Base-by-base conservation (phyloP, 129 eudicot genomes). In the Deinandra increscens region DNA sequence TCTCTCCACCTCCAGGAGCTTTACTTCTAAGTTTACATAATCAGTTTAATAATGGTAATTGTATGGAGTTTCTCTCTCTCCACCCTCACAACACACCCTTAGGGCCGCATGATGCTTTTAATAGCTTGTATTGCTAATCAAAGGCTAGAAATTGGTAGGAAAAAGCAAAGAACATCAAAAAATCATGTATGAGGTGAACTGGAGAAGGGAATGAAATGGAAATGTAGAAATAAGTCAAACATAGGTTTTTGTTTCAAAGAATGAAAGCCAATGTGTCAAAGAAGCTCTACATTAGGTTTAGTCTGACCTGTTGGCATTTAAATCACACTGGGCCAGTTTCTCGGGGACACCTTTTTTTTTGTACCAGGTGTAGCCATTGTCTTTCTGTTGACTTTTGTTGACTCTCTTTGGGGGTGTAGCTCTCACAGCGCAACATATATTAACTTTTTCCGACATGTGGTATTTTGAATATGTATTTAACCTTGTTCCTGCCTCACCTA, bases 211-310 rank as follows among this genome's bases (percentile, higher is more conserved):
- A 50, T 50, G 11, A 50, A 50, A 50, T 54, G 13, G 60, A 54
- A 45, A 45, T 45, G 51, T 45, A 46, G 53, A 46, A 54, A 22
- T 22, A 53, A 53, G 60, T 53, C 60, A 53, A 53, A 53, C 60
- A 53, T 53, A 19, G 60, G 60, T 6, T 53, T 22, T 22, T 54
- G 4, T 54, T 19, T 19, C 59, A 19, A 54, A 54, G 23, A 18
- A 4, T 46, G 11, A 22, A 22, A 54, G n/a, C n/a, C 15, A n/a
- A n/a, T n/a, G 14, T 33, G 36, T 9, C n/a, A 54, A 54, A 54
- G 14, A 54, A 54, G 36, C 60, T 54, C 55, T 22, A 3, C 36
- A 2, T 54, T 54, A 54, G 60, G 60, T 54, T 54, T 54, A 12
- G 60, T 54, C n/a, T 22, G 33, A 22, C 36, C n/a, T 54, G 22